Base-by-base conservation (phyloP, 148 eudicot genomes). In the Heliamphora exappendiculata region DNA sequence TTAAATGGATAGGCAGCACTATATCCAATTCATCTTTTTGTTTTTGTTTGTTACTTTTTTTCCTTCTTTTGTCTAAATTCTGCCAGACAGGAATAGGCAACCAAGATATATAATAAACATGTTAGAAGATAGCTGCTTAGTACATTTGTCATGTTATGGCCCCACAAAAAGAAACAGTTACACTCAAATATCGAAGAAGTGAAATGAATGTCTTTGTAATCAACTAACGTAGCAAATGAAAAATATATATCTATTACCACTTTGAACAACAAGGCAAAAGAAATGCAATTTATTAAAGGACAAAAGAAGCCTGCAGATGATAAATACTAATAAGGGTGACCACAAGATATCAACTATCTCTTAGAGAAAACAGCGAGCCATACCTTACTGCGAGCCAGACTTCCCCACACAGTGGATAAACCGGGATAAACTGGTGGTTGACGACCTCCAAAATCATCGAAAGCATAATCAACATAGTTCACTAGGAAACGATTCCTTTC, bases 321-420 rank as follows among this genome's bases (percentile, higher is more conserved):
- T 47, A 26, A n/a, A 9, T 59, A 36, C 8, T 16, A 17, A 55
- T 41, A 28, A 55, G 50, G 76, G 37, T 36, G 39, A 65, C 71
- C 14, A 53, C 20, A 50, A 49, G 42, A 31, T 60, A 70, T 49
- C 11, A 45, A 24, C 12, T 4, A 58, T 26, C 73, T 29, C 2
- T 13, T 13, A 4, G 24, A 51, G 65, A 28, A 20, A 41, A 13
- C 9, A 19, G 29, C 26, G 41, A 4, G 44, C 28, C 66, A 67
- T 84, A 93, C 99, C 99, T 96, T 96, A 82, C 99, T 96, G 67
- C 99, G 99, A 66, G 99, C 99, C 87, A 96, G 88, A 83, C 99
- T 96, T 81, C 99, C 99, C 99, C 99, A 96, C 20, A 96, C 99
- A 59, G 99, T 96, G 70, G 98, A 88, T 71, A 96, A 87, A 73